Percentiles rank a stretch among this genome's conserved stretches.
Conservation (phyloP, 306 rosid genomes). For the Citrullus amarus region DNA sequence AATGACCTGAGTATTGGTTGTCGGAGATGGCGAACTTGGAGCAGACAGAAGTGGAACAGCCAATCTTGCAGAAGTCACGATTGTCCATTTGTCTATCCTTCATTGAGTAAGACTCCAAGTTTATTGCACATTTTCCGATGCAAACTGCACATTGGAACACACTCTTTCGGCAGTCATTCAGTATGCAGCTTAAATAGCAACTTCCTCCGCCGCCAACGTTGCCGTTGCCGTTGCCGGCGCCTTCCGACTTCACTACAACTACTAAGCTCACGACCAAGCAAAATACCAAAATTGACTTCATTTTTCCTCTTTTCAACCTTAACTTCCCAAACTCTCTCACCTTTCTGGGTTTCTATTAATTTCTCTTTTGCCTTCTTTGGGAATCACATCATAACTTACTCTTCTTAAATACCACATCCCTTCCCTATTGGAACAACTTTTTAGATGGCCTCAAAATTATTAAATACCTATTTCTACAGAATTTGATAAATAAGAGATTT, state of each 20-base stretch:
- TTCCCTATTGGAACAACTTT: too few species aligned
- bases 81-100: background rate
- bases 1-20: too few species aligned
- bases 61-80: background rate
- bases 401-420: too few species aligned
- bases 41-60: slow-evolving; percentile 9
- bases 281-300: background rate
- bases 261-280: background rate
- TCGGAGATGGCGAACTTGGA: background rate
- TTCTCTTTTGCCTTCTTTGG: too few species aligned
- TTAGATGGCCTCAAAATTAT: too few species aligned
- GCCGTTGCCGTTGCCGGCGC: too few species aligned
- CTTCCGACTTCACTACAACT: background rate
- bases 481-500: too few species aligned
- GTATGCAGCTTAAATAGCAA: background rate
- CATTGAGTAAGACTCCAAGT: background rate
- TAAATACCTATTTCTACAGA: too few species aligned
- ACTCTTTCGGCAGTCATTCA: background rate
- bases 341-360: too few species aligned
- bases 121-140: background rate
- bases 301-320: too few species aligned
- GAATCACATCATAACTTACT: too few species aligned
- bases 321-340: too few species aligned
- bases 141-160: background rate
- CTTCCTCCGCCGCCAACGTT: background rate